Evolutionary conservation across 2,329 filamentous ascomycete genomes (phyloP).

Genomic region (Diaporthe citriasiana): DNA sequence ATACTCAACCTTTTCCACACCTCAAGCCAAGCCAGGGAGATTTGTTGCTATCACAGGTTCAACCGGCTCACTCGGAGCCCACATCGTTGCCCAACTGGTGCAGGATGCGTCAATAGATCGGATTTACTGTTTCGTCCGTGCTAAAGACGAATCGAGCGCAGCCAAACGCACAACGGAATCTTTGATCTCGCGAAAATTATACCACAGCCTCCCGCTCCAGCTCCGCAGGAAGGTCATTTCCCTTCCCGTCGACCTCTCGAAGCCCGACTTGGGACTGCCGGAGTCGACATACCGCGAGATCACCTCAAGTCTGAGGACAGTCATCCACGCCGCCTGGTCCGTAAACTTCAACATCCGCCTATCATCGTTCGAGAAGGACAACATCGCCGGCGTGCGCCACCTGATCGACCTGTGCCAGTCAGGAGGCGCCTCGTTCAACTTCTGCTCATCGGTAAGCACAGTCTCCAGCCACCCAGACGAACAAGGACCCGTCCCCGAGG

Average conservation of each 20-base stretch:
- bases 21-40: constrained; percentile 35
- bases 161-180: constrained; percentile 43
- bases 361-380: constrained; percentile 62
- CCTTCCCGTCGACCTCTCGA: constrained; percentile 57
- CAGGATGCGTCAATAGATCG: constrained; percentile 66
- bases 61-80: constrained; percentile 75
- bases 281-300: constrained; percentile 49
- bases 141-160: constrained; percentile 48
- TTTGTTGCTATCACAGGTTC: constrained; percentile 69
- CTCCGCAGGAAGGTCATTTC: constrained; percentile 52
- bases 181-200: constrained; percentile 32
- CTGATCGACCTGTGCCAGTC: constrained; percentile 55
- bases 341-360: constrained; percentile 71
- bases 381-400: constrained; percentile 60
- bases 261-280: constrained; percentile 57
- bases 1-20: constrained; percentile 53
- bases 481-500: constrained; percentile 52
- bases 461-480: constrained; percentile 52
- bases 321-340: constrained; percentile 68
- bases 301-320: constrained; percentile 51
- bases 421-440: constrained; percentile 56
- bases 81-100: constrained; percentile 71
- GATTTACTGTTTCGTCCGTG: constrained; percentile 68
- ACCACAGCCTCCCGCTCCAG: constrained; percentile 43
- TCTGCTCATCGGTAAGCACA: constrained; percentile 65